Evolutionary conservation across 2,329 filamentous ascomycete species (phyloP).

Genomic region (Beauveria medogensis): DNA sequence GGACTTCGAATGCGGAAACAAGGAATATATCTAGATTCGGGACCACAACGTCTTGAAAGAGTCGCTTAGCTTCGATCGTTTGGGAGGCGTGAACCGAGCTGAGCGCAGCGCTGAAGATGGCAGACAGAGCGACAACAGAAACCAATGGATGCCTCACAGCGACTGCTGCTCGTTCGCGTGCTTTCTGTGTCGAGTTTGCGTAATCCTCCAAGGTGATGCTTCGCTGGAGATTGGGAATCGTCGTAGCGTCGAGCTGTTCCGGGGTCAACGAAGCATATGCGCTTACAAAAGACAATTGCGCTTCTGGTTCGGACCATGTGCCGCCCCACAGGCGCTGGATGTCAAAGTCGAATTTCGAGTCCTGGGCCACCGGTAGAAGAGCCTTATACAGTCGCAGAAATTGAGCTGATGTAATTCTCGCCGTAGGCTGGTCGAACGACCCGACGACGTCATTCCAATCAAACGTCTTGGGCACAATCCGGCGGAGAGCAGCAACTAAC

Average conservation of each 20-base stretch:
- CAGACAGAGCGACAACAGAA: conserved; percentile 73
- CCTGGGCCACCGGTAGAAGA: conserved; percentile 61
- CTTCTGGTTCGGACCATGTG: conserved; percentile 75
- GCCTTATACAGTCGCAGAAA: conserved; percentile 77
- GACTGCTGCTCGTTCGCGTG: conserved; percentile 44
- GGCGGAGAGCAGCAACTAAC: conserved; percentile 54
- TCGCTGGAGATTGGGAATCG: conserved; percentile 71
- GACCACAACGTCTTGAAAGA: conserved; percentile 60
- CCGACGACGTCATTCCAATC: conserved; percentile 64
- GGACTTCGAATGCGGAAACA: conserved; percentile 68
- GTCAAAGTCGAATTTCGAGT: conserved; percentile 51
- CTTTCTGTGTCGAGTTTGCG: conserved; percentile 37
- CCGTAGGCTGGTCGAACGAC: conserved; percentile 70
- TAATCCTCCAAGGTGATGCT: conserved; percentile 63
- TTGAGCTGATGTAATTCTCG: conserved; percentile 69
- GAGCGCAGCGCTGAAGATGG: conserved; percentile 58
- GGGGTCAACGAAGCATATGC: conserved; percentile 72
- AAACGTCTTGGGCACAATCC: conserved; percentile 57
- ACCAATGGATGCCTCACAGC: conserved; percentile 81
- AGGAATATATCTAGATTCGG: conserved; percentile 73
- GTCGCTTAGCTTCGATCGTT: conserved; percentile 53
- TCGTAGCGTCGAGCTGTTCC: conserved; percentile 72
- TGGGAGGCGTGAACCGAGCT: conserved; percentile 54
- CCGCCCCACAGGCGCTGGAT: conserved; percentile 89
- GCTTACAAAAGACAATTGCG: conserved; percentile 87